A percentile compares a stretch with the other conserved stretches of the same genome.
Evolutionary conservation across 345 rosid species (phyloP).

Genomic region (Barbarea vulgaris): DNA sequence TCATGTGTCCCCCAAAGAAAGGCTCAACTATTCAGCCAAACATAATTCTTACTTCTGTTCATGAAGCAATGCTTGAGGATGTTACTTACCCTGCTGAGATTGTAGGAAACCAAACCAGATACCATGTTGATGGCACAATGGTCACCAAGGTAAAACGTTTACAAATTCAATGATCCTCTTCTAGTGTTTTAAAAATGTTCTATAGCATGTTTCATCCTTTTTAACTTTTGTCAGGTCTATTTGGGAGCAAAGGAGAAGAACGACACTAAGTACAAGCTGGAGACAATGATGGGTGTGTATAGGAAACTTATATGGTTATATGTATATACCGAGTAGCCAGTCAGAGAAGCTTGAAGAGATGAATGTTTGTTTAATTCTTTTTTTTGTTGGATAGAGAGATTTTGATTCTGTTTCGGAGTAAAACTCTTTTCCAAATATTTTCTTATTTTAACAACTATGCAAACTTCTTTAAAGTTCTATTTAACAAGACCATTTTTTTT

Average conservation of each 20-base stretch:
- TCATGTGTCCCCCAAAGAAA: too few relatives aligned
- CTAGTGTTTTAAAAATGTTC: too few relatives aligned
- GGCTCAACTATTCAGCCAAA: too few relatives aligned
- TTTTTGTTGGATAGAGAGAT: too few relatives aligned
- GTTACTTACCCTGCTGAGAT: too few relatives aligned
- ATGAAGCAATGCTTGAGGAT: slow-evolving; percentile 83
- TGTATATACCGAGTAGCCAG: slow-evolving; percentile 79
- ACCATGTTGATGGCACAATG: slow-evolving; percentile 78
- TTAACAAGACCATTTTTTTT: too few relatives aligned
- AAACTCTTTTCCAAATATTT: too few relatives aligned
- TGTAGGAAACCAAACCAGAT: slow-evolving; percentile 75
- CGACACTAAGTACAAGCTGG: slow-evolving; percentile 80
- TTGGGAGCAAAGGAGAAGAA: slow-evolving; percentile 78
- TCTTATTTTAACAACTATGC: too few relatives aligned
- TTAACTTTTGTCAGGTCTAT: slow-evolving; percentile 47
- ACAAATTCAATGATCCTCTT: background rate
- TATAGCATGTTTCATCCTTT: background rate
- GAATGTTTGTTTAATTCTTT: too few relatives aligned
- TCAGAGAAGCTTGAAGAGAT: slow-evolving; percentile 54
- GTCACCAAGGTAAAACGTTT: slow-evolving; percentile 53
- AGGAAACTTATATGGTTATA: slow-evolving; percentile 82
- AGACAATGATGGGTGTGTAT: slow-evolving; percentile 73
- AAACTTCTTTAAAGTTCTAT: too few relatives aligned
- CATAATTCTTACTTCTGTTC: slow-evolving; percentile 78
- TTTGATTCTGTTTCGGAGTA: too few relatives aligned